These are phyloP conservation scores for Penicillium atrosanguineum DNA, from an alignment of 495 filamentous ascomycete genomes.

Conservation along the genomic window DNA sequence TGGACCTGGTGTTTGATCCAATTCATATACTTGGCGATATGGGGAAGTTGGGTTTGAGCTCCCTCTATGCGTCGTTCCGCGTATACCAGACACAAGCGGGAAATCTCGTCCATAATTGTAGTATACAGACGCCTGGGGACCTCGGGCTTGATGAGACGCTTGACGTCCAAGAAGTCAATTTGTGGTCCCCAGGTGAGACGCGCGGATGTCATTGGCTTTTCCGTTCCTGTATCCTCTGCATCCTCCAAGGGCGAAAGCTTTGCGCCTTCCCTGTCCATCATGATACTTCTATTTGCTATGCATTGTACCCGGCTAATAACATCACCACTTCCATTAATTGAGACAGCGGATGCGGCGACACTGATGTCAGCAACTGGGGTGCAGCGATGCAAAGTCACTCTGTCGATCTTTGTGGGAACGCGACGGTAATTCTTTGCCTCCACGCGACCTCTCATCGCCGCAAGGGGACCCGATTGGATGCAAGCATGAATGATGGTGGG, in stretches of 20 bases:
- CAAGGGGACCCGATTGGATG: slow-evolving; percentile 11
- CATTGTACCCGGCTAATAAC: not conserved
- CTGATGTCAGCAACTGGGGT: not conserved
- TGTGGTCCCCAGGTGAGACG: slow-evolving; percentile 17
- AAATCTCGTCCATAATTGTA: not conserved
- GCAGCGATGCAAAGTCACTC: slow-evolving; percentile 19
- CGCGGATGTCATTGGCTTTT: not conserved
- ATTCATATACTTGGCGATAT: slow-evolving; percentile 11
- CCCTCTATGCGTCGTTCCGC: slow-evolving; percentile 6
- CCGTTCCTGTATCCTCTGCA: not conserved
- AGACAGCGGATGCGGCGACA: slow-evolving; percentile 7
- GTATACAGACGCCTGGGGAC: slow-evolving; percentile 1
- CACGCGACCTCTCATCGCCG: slow-evolving; percentile 11
- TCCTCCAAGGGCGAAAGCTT: slow-evolving; percentile 12
- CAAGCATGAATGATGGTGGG: slow-evolving; percentile 20
- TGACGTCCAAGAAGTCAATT: slow-evolving; percentile 13
- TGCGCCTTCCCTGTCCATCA: slow-evolving; percentile 4
- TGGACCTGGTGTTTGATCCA: slow-evolving; percentile 13
- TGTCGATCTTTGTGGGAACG: slow-evolving; percentile 30
- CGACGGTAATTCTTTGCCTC: slow-evolving; percentile 1
- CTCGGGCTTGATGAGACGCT: slow-evolving; percentile 12
- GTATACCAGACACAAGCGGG: slow-evolving; percentile 13
- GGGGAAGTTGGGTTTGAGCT: slow-evolving; percentile 1
- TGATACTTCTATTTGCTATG: slow-evolving; percentile 2
- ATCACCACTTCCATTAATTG: not conserved